Evolutionary conservation across 371 early-diverging fungal species (phyloP).

Genomic region (Mucor lusitanicus): DNA sequence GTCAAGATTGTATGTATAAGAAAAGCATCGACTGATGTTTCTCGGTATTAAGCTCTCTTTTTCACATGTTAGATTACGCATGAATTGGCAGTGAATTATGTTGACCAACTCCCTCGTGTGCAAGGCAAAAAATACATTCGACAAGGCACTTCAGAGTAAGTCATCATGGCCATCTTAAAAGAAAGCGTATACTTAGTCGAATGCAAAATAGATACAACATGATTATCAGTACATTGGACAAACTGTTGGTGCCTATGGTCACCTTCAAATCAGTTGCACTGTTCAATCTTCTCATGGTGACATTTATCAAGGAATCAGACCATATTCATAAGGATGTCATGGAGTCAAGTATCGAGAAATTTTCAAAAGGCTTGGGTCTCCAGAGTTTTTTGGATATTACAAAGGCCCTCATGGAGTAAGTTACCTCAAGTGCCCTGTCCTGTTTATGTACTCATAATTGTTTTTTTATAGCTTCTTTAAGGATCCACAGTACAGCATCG

Average conservation of each 20-base stretch:
- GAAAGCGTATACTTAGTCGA: neutral
- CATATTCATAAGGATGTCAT: conserved; percentile 53
- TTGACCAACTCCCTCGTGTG: conserved; percentile 52
- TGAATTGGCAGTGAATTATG: conserved; percentile 30
- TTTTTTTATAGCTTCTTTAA: conserved; percentile 40
- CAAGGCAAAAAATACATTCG: conserved; percentile 26
- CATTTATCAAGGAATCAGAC: conserved; percentile 58
- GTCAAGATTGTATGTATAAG: conserved; percentile 7
- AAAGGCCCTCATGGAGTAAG: conserved; percentile 50
- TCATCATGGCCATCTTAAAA: neutral
- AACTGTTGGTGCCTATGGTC: conserved; percentile 51
- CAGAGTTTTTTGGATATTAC: conserved; percentile 43
- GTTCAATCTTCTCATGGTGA: conserved; percentile 51
- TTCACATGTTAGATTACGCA: conserved; percentile 29
- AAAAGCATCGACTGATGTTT: neutral
- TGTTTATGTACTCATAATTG: neutral
- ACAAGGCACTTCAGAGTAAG: conserved; percentile 30
- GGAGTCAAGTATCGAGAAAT: conserved; percentile 35
- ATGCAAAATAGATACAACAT: conserved; percentile 47
- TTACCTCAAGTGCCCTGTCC: neutral
- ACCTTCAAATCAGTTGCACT: conserved; percentile 44
- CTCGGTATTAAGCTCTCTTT: too few relatives aligned
- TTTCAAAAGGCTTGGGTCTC: conserved; percentile 40
- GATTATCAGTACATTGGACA: conserved; percentile 54
- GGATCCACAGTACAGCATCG: conserved; percentile 32